A percentile compares a stretch with the other conserved stretches of the same genome.
Evolutionary conservation across 345 rosid species (phyloP).

Genomic region (Citrus inodora): DNA sequence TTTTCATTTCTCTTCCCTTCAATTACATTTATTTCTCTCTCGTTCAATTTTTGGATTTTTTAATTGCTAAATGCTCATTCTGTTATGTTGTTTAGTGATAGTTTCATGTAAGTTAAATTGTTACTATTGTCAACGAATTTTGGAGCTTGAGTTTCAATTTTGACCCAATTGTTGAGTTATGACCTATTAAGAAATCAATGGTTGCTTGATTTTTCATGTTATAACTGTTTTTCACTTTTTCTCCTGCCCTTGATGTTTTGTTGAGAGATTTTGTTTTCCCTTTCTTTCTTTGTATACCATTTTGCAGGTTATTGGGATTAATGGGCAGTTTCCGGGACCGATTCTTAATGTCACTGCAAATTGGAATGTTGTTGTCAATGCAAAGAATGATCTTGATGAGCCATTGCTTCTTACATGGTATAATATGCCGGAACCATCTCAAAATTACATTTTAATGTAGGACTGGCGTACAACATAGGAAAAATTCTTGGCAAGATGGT

Average conservation of each 20-base stretch:
- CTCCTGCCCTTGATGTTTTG: not conserved
- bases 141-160: not conserved
- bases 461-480: constrained; percentile 76
- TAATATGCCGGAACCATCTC: not conserved
- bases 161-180: not conserved
- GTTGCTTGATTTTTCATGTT: not conserved
- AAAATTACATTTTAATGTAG: constrained; percentile 19
- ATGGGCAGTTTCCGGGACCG: constrained; percentile 73
- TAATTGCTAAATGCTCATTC: no score
- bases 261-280: no score
- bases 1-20: not conserved
- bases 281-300: not conserved
- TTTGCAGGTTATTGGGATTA: constrained; percentile 62
- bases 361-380: constrained; percentile 68
- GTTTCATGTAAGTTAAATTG: not conserved
- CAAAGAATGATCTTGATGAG: constrained; percentile 67
- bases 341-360: constrained; percentile 66
- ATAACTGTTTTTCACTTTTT: not conserved
- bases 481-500: constrained; percentile 91
- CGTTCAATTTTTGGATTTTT: not conserved
- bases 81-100: not conserved
- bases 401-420: constrained; percentile 81
- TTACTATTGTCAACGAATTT: not conserved
- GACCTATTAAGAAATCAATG: not conserved
- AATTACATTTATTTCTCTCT: not conserved